These are phyloP conservation scores for Afroboletus lepidellus DNA, from an alignment of 1,284 basidiomycete species.

Conservation along the genomic window DNA sequence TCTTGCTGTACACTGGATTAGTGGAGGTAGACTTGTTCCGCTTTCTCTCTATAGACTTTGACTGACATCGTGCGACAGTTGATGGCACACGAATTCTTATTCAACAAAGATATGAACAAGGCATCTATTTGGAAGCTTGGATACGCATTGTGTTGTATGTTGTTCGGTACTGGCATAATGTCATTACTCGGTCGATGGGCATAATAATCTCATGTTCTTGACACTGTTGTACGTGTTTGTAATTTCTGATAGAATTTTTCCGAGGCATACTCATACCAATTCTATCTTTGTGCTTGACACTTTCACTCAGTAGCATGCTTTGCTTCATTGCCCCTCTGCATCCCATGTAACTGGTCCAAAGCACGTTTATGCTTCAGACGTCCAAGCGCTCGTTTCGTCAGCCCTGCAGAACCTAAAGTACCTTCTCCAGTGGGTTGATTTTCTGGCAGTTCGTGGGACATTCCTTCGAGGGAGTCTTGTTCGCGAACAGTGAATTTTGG, in stretches of 20 bases:
- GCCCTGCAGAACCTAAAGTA: conserved; percentile 11
- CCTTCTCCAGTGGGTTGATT: conserved; percentile 16
- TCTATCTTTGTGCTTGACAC: conserved; percentile 6
- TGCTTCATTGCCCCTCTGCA: too few relatives aligned
- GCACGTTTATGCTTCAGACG: conserved; percentile 49
- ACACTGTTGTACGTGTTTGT: too few relatives aligned
- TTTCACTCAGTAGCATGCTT: too few relatives aligned
- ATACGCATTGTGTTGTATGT: conserved; percentile 75
- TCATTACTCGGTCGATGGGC: conserved; percentile 86
- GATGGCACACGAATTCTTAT: conserved; percentile 90
- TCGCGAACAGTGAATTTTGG: conserved; percentile 59
- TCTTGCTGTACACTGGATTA: conserved; percentile 88
- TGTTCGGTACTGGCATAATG: conserved; percentile 79
- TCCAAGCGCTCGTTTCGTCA: conserved; percentile 47
- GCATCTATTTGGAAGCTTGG: conserved; percentile 60
- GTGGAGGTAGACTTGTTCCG: conserved; percentile 61
- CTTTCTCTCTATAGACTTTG: not conserved
- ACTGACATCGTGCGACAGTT: conserved; percentile 44
- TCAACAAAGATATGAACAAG: conserved; percentile 80
- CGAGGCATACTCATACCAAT: too few relatives aligned
- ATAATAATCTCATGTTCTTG: conserved; percentile 38
- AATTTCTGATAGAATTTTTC: too few relatives aligned
- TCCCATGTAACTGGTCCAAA: conserved; percentile 22
- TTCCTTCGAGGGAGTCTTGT: conserved; percentile 35
- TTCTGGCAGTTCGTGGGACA: not conserved